Percentiles rank a stretch among this genome's conserved stretches.
Evolutionary conservation across 192 early-diverging fungal species (phyloP).

Genomic region (Backusella tarrabulga): DNA sequence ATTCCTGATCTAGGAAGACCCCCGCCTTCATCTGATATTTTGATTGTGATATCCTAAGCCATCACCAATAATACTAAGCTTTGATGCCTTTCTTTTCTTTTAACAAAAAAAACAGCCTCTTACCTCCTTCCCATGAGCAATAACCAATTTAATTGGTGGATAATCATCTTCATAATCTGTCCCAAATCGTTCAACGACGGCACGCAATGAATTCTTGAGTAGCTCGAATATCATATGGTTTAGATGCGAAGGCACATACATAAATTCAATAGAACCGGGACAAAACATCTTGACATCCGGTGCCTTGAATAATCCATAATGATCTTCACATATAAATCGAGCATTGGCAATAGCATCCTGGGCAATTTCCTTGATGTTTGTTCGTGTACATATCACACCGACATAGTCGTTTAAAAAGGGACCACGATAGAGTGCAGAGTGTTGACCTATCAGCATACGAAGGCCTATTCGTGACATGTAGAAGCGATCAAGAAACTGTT

Average conservation of each 20-base stretch:
- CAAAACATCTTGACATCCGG: slow-evolving; percentile 78
- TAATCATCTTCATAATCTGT: slow-evolving; percentile 77
- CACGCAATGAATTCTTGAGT: slow-evolving; percentile 93
- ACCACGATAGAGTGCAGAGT: slow-evolving; percentile 67
- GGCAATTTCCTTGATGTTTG: slow-evolving; percentile 76
- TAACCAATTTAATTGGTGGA: slow-evolving; percentile 89
- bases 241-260: slow-evolving; percentile 94
- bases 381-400: slow-evolving; percentile 91
- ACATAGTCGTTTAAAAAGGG: slow-evolving; percentile 72
- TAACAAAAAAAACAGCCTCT: not conserved
- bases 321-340: slow-evolving; percentile 84
- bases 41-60: slow-evolving; percentile 89
- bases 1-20: slow-evolving; percentile 88
- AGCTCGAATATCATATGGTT: slow-evolving; percentile 98
- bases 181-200: slow-evolving; percentile 88
- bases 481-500: slow-evolving; percentile 92
- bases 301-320: slow-evolving; percentile 78
- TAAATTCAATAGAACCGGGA: slow-evolving; percentile 80
- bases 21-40: slow-evolving; percentile 93
- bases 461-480: slow-evolving; percentile 97
- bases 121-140: slow-evolving; percentile 78
- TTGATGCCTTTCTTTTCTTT: no score
- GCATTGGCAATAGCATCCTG: slow-evolving; percentile 92
- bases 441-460: slow-evolving; percentile 91
- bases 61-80: not conserved